Base-by-base conservation (phyloP, 352 stramenopile species). In the Plasmopara muralis region DNA sequence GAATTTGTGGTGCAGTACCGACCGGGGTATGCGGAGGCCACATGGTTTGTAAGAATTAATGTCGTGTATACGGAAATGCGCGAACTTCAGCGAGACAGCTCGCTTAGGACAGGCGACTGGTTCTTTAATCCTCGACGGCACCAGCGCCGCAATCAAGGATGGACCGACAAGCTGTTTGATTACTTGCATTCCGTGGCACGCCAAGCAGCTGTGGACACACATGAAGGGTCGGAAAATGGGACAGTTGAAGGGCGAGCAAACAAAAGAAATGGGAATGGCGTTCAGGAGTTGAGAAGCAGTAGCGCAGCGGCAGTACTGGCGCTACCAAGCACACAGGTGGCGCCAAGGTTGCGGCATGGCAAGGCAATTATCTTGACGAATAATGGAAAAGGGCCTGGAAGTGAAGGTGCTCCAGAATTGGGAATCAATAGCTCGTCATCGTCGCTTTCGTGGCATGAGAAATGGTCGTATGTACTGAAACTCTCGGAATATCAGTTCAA, bases 21-120 rank as follows among this genome's bases (percentile, higher is more conserved):
- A 2, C 74, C 78, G 1, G 79, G 75, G 4, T 85, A 75, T 38
- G 68, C 69, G 8, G 74, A 90, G 30, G 82, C 83, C 12, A 91
- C 83, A 28, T 94, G 83, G 83, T 91, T 88, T 55, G 74, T 90
- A 29, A 76, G 75, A 4, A 58, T 90, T 29, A 94, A 94, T 58
- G 83, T 94, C 14, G 72, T 94, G 34, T 94, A 92, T 59, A 86
- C 83, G 20, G 83, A 94, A 53, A 82, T 91, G 70, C 74, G 89
- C 41, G 82, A 89, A 43, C 84, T 92, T 39, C 82, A 89, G 60
- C 75, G 79, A 0, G 81, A 90, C 43, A 75, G 66, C 5, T 54
- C 62, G 8, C 54, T 82, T 33, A 72, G 83, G 16, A 68, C 64
- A 30, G 79, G 78, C 3, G 83, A 94, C 47, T 90, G 77, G 80